Evolutionary conservation across 2,329 filamentous ascomycete genomes (phyloP), one percentile per base, ranked within the genome.

Genomic region (Cercospora janseana): DNA sequence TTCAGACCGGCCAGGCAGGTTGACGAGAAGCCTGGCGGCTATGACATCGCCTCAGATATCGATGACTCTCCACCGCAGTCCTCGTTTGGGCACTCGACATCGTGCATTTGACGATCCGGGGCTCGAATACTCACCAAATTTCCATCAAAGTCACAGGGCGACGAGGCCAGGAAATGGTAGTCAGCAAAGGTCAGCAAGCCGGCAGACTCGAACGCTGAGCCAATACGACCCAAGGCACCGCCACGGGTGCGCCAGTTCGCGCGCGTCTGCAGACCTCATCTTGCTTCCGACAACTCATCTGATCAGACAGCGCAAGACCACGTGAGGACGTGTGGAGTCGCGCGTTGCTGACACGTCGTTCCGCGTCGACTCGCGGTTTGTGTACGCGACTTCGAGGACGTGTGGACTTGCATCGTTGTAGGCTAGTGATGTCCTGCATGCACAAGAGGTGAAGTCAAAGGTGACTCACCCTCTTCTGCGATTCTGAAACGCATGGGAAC

Each of bases 381-480:
- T 28, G 2, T 3, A 38, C 44, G 44, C 37, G 37, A 32, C 20
- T 21, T 26, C 6, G 20, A 34, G 38, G 20, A 13, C 6, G 21
- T 13, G 35, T 12, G n/a, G 15, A 16, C 9, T 10, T 16, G 38
- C 37, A 37, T 18, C 21, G 50, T 23, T 31, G 29, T 32, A 29
- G 27, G 23, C 23, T 34, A 28, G 42, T 21, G 28, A 21, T 15
- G 28, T 40, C 34, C 15, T 27, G 23, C 37, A 34, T 31, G n/a
- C 23, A n/a, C 7, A n/a, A 23, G 16, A 51, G 45, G 37, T 47
- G 44, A 44, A 28, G 50, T 49, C 51, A 28, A 42, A 49, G 52
- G 46, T 56, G 56, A 58, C 42, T 58, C 56, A 56, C 55, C 41
- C 21, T 46, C n/a, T 43, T 18, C 7, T 31, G 15, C 35, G 31